phyloP scores from a whole-genome alignment of 768 basidiomycete species.

The Tulasnella calospora region DNA sequence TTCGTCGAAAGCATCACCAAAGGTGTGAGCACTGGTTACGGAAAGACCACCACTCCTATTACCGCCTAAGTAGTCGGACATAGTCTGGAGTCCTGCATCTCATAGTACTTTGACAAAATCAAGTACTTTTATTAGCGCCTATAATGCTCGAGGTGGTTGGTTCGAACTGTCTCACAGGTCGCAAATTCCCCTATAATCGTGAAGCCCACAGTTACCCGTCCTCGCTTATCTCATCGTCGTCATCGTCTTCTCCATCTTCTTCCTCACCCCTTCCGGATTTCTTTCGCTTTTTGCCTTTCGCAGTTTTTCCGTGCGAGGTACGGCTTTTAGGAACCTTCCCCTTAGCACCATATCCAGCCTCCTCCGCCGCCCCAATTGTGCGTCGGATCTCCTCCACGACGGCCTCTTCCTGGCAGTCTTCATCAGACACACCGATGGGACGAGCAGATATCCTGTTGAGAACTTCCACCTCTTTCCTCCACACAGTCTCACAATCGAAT shows the following conservation, averaged over 20 bases:
- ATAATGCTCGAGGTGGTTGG: too few relatives aligned
- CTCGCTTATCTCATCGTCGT: not conserved
- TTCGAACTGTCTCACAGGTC: too few relatives aligned
- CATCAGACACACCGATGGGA: too few relatives aligned
- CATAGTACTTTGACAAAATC: too few relatives aligned
- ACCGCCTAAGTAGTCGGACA: not conserved
- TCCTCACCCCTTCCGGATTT: not conserved
- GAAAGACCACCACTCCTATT: constrained; percentile 4
- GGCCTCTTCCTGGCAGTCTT: not conserved
- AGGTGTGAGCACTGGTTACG: constrained; percentile 37
- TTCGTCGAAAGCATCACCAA: constrained; percentile 36
- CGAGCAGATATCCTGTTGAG: constrained; percentile 43
- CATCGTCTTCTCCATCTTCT: not conserved
- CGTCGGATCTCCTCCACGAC: constrained; percentile 1
- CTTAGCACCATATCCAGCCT: constrained; percentile 23
- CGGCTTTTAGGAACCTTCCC: not conserved
- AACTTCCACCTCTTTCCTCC: constrained; percentile 67
- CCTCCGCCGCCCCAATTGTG: constrained; percentile 21
- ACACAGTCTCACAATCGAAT: constrained; percentile 61
- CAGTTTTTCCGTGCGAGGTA: not conserved
- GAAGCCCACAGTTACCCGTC: not conserved
- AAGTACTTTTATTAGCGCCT: too few relatives aligned
- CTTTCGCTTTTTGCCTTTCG: not conserved
- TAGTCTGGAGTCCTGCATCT: too few relatives aligned
- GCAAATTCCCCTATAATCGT: not conserved